Base-by-base conservation (phyloP, 2,329 filamentous ascomycete genomes). In the Harringtonia lauricola region DNA sequence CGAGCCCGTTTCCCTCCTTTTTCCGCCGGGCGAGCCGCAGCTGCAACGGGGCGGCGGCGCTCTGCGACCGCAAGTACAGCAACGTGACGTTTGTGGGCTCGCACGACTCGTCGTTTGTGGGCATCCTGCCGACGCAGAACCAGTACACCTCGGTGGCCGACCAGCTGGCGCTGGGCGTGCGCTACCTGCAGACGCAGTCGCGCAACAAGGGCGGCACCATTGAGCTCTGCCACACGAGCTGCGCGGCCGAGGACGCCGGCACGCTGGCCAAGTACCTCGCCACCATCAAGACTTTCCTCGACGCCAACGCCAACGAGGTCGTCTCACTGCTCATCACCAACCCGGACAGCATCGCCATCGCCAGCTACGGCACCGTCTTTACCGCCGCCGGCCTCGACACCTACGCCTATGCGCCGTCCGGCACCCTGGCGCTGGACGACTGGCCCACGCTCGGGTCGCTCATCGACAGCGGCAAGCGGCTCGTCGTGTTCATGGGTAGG, bases 381-480 rank as follows among this genome's bases (percentile, higher is more conserved):
- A 60, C 66, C 37, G 57, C 65, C 2, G 70, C 74, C 2, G 72
- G 74, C 13, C 65, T 86, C 44, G 70, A 68, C 35, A 52, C 68
- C 18, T 72, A 77, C 51, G 74, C 72, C 10, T 86, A 76, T 49
- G 63, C 63, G 1, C 73, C 79, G 0, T 59, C 65, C 9, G 52
- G 45, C 6, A 55, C 56, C 24, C 51, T 72, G 35, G 53, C 56
- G n/a, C 53, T 69, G 29, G 54, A 72, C 41, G 71, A 71, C 52
- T 69, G 86, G 85, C 84, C 84, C 60, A 88, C 83, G 0, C 65
- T 89, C 14, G 70, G 78, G 52, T 59, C 71, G 17, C 60, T 90
- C 46, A 83, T 89, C 51, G 63, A 71, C 21, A 65, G 67, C 31
- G 70, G 71, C 38, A 83, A 72, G 9, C 71, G 83, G 15, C 65